These are phyloP conservation scores for Domatiomyces catenatus DNA, from an alignment of 2,329 filamentous ascomycete species.

Conservation along the genomic window DNA sequence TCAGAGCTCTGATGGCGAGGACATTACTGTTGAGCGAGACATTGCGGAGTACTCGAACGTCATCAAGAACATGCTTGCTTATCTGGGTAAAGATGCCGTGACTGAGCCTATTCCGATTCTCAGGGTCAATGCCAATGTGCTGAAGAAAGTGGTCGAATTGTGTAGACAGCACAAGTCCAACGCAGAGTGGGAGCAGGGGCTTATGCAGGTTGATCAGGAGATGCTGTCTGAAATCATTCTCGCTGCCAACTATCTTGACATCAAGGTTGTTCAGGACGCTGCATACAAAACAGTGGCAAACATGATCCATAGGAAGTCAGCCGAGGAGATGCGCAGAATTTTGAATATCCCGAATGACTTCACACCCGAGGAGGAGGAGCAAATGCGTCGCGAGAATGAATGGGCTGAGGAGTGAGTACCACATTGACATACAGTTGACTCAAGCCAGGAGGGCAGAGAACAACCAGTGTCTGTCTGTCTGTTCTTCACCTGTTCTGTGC, in stretches of 20 bases:
- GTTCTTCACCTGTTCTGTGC: too few species aligned
- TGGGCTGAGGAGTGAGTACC: conserved; percentile 70
- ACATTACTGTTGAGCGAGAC: conserved; percentile 48
- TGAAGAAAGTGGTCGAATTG: conserved; percentile 96
- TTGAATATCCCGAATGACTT: conserved; percentile 99
- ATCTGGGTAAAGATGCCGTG: conserved; percentile 53
- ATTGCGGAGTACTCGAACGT: conserved; percentile 85
- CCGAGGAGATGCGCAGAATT: conserved; percentile 97
- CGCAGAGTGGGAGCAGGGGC: conserved; percentile 99
- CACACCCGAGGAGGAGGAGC: conserved; percentile 95
- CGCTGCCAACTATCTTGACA: conserved; percentile 95
- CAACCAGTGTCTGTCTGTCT: too few species aligned
- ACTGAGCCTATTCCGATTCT: conserved; percentile 71
- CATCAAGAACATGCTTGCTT: conserved; percentile 97
- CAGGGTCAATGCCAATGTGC: conserved; percentile 79
- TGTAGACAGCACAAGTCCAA: conserved; percentile 90
- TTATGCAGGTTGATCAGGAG: conserved; percentile 99
- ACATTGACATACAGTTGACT: too few species aligned
- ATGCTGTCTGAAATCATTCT: conserved; percentile 99
- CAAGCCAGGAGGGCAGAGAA: too few species aligned
- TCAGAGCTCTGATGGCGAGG: conserved; percentile 35
- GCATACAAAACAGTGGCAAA: conserved; percentile 99
- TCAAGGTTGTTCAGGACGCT: conserved; percentile 93
- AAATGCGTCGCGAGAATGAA: conserved; percentile 84
- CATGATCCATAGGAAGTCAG: conserved; percentile 99